Evolutionary conservation across 768 basidiomycete genomes (phyloP).

Genomic region (Collybiopsis luxurians): DNA sequence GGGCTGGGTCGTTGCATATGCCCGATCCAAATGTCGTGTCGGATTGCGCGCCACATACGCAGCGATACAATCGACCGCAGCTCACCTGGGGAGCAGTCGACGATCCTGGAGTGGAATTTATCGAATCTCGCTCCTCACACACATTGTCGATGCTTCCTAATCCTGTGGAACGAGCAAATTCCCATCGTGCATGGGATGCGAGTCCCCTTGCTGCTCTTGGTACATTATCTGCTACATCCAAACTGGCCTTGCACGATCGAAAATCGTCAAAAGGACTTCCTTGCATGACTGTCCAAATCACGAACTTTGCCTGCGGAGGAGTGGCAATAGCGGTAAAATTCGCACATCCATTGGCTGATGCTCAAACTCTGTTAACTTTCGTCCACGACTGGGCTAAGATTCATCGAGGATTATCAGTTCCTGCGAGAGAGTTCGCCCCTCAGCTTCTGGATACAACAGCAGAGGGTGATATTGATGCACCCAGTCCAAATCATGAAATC

Average conservation of each 20-base stretch:
- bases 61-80: slow-evolving; percentile 24
- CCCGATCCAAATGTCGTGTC: slow-evolving; percentile 8
- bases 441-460: slow-evolving; percentile 24
- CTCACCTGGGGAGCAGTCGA: slow-evolving; percentile 19
- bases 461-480: slow-evolving; percentile 27
- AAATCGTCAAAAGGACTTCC: slow-evolving; percentile 22
- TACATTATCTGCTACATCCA: slow-evolving; percentile 17
- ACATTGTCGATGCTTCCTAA: slow-evolving; percentile 11
- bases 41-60: slow-evolving; percentile 14
- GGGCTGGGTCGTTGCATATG: slow-evolving; percentile 27
- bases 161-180: slow-evolving; percentile 2
- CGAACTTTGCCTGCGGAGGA: slow-evolving; percentile 26
- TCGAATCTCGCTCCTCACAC: slow-evolving; percentile 18
- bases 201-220: slow-evolving; percentile 8
- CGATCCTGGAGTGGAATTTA: slow-evolving; percentile 30
- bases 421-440: slow-evolving; percentile 28
- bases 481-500: slow-evolving; percentile 17
- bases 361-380: slow-evolving; percentile 30
- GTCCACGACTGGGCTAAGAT: slow-evolving; percentile 31
- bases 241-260: slow-evolving; percentile 21
- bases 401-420: slow-evolving; percentile 16
- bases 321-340: slow-evolving; percentile 28
- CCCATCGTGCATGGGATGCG: slow-evolving; percentile 11
- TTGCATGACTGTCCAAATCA: slow-evolving; percentile 31
- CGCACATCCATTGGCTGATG: slow-evolving; percentile 33